Evolutionary conservation across 345 rosid genomes (phyloP), one percentile per base, ranked within the genome.

Genomic region (Barbarea vulgaris): DNA sequence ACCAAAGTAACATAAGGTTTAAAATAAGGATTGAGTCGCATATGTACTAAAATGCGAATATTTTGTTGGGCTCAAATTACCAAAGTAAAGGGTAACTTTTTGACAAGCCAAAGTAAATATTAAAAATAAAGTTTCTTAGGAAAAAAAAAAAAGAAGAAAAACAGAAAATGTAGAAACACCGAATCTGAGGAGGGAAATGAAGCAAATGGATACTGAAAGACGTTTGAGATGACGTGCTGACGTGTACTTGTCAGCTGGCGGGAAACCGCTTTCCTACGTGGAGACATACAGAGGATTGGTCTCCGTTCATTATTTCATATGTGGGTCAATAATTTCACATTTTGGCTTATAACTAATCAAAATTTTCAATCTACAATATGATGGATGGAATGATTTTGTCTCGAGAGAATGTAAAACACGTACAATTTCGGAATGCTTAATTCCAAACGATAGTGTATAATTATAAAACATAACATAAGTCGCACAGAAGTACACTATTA

Each of bases 251-350:
- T 78, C 77, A 78, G 81, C 77, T 66, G 77, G 74, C 77, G 59
- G 81, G 81, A 78, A 78, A 72, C 81, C 74, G 81, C 77, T 72
- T 78, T 78, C 81, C 69, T 65, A 72, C 77, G 81, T 72, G 81
- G 81, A 72, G 81, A 78, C 81, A 78, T 52, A 39, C 58, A 72
- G 44, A 65, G 69, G 5, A 19, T 33, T 78, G 12, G 77, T 78
- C 73, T 78, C 72, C 12, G 4, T 71, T 47, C 50, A n/a, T 51
- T 53, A 52, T 44, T 44, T 69, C 25, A 5, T 12, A 19, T 3
- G 4, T 28, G n/a, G n/a, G 6, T 19, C 42, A 3, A 60, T 27
- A 2, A 64, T 61, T 73, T 73, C 47, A 46, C 65, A 44, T 34
- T 58, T 58, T n/a, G n/a, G n/a, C 12, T 5, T 36, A 7, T 11